Evolutionary conservation across 306 rosid species (phyloP), one percentile per base, ranked within the genome.

Genomic region (Prunus mume): DNA sequence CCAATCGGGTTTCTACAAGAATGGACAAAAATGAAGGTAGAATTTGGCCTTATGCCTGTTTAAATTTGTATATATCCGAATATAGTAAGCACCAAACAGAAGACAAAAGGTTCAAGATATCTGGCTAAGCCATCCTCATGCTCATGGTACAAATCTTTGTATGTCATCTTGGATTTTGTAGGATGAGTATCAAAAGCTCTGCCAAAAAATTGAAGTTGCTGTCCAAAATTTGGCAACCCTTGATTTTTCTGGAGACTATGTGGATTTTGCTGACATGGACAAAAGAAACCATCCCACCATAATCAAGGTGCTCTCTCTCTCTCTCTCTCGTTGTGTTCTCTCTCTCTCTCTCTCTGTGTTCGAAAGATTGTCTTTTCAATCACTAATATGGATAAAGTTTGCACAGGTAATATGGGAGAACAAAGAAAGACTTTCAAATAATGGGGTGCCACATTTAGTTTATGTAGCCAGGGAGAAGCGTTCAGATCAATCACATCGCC

Each of bases 401-500:
- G 7, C 49, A 57, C 45, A 86, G 93, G 79, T 90, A 6, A 76
- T 92, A 69, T 84, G 93, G 88, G 91, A 90, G 75, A 84, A 87
- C 70, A 90, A 80, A 51, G 85, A 78, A 63, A 52, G 65, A 2
- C 49, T 47, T 67, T 50, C 50, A 4, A 38, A 38, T 9, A 80
- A 87, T 76, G 88, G 91, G 18, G 18, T 87, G 41, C 90, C 96
- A 2, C 88, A 88, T 75, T 82, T 90, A 69, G 74, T 90, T 9
- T 92, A 90, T 84, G 74, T 88, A 13, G 82, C 96, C 0, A 90
- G 96, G 79, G 93, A 90, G 81, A 92, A 92, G 85, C 78, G 50
- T 14, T 92, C 84, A 13, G 70, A 80, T 24, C 75, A 68, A 41
- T 73, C 87, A 51, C 97, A 92, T 75, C 87, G 87, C 63, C 87